These are phyloP conservation scores for Aspergillus diversus DNA, from an alignment of 495 filamentous ascomycete species.

Conservation along the genomic window DNA sequence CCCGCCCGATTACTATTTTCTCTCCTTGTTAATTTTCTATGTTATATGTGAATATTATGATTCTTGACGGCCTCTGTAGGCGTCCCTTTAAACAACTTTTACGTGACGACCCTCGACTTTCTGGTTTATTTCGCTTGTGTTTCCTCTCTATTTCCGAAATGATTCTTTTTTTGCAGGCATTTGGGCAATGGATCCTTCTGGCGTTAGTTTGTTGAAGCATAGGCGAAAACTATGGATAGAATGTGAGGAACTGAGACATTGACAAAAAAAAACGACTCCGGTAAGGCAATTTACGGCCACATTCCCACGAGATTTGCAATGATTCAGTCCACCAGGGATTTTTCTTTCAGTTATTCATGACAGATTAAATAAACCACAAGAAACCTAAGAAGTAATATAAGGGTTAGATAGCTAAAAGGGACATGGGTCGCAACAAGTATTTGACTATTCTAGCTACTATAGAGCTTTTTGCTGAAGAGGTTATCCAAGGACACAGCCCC, in stretches of 20 bases:
- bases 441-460: too few relatives aligned
- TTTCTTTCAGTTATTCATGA: too few relatives aligned
- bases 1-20: neutral
- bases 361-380: too few relatives aligned
- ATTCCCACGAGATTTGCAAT: too few relatives aligned
- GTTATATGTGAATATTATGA: neutral
- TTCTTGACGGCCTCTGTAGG: neutral
- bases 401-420: too few relatives aligned
- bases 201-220: conserved; percentile 11
- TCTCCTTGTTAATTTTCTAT: neutral
- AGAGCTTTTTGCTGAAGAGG: too few relatives aligned
- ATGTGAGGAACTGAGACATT: neutral
- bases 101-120: neutral
- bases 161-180: conserved; percentile 1
- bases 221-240: conserved; percentile 8
- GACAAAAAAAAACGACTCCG: too few relatives aligned
- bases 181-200: conserved; percentile 10
- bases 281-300: too few relatives aligned
- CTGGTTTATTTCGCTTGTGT: neutral
- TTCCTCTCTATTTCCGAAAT: neutral
- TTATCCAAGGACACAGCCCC: too few relatives aligned
- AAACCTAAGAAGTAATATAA: too few relatives aligned
- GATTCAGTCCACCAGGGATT: too few relatives aligned
- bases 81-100: neutral
- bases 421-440: too few relatives aligned